A percentile compares a stretch with the other conserved stretches of the same genome.
These are phyloP conservation scores for Neurospora sp. DNA, from an alignment of 495 filamentous ascomycete genomes.

Conservation along the genomic window DNA sequence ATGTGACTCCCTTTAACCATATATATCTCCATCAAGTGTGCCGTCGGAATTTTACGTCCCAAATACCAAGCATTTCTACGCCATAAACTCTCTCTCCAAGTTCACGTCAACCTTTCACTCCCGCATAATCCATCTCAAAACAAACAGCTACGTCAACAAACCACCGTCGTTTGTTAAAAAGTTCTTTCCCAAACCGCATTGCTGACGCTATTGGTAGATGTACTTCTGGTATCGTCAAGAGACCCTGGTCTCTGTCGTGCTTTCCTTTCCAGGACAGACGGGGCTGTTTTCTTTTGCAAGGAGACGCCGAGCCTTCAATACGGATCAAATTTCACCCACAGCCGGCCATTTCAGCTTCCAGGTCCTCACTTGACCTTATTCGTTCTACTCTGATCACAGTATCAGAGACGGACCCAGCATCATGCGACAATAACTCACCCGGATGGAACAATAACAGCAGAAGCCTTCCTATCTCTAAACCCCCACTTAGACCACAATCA, in stretches of 20 bases:
- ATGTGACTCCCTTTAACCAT: not conserved
- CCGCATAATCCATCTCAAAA: not conserved
- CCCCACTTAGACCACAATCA: not conserved
- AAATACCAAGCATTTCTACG: not conserved
- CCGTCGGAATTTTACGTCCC: not conserved
- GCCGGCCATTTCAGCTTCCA: not conserved
- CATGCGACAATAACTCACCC: not conserved
- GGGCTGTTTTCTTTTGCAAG: not conserved
- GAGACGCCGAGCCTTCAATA: not conserved
- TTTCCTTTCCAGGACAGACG: not conserved
- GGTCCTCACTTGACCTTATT: not conserved
- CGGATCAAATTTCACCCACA: not conserved
- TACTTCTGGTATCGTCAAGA: not conserved
- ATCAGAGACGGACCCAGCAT: not conserved
- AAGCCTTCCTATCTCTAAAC: not conserved
- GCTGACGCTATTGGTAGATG: not conserved
- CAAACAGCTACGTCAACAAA: not conserved
- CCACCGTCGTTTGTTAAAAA: not conserved
- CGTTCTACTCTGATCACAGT: not conserved
- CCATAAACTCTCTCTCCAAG: not conserved
- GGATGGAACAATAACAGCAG: not conserved
- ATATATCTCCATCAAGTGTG: not conserved
- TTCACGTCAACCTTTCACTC: not conserved
- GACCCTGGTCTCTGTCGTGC: not conserved
- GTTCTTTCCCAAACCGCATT: not conserved